A percentile compares a stretch with the other conserved stretches of the same genome.
phyloP scores from a whole-genome alignment of 768 basidiomycete genomes.

The Tricholoma sp. region DNA sequence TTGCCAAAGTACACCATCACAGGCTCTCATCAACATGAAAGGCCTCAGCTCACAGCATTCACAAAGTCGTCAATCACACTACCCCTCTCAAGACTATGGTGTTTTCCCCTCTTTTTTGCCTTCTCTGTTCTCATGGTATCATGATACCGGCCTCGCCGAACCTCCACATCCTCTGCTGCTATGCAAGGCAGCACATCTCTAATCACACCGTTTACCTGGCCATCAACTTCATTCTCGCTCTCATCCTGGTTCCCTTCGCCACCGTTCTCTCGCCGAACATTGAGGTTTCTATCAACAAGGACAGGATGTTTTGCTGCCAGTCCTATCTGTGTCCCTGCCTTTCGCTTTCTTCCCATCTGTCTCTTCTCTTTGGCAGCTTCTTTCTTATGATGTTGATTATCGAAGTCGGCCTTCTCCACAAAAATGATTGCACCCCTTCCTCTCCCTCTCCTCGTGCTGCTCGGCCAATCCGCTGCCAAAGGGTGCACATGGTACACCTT shows the following conservation, averaged over 20 bases:
- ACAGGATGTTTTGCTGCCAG: background rate
- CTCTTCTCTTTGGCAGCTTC: slow-evolving; percentile 2
- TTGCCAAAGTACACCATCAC: background rate
- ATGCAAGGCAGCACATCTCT: background rate
- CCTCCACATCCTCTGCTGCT: background rate
- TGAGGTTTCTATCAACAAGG: background rate
- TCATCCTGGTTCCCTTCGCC: background rate
- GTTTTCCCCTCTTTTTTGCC: background rate
- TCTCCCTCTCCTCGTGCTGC: slow-evolving; percentile 6
- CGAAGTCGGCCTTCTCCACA: slow-evolving; percentile 23
- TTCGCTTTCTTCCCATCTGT: background rate
- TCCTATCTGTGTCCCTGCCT: background rate
- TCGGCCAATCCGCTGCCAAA: background rate
- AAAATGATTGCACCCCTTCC: slow-evolving; percentile 20
- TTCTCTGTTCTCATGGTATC: background rate
- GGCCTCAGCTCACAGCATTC: background rate
- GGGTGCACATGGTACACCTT: background rate
- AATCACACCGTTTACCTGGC: background rate
- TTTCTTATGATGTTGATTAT: slow-evolving; percentile 15
- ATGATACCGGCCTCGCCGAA: background rate
- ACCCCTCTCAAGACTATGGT: background rate
- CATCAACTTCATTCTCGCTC: background rate
- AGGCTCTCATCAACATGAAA: background rate
- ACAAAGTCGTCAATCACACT: background rate
- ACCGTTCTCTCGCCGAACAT: background rate